These are phyloP conservation scores for Pinus taeda DNA, from an alignment of 75 land plant genomes.

Conservation along the genomic window DNA sequence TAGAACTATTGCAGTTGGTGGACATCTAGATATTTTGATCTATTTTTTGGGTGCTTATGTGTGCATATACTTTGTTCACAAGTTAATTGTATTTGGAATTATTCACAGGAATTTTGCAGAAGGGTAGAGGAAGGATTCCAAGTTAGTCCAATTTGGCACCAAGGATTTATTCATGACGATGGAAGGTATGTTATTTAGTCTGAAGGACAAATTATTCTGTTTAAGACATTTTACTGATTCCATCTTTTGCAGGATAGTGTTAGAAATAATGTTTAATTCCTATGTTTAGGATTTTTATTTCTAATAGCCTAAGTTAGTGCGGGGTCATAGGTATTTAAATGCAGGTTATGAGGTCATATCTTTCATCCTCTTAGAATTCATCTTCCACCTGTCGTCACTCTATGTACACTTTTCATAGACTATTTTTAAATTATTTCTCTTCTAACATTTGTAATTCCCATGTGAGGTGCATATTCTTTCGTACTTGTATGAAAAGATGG, in stretches of 20 bases:
- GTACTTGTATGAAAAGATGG: too few relatives aligned
- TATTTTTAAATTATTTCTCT: too few relatives aligned
- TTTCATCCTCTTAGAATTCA: too few relatives aligned
- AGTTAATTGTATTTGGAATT: background rate
- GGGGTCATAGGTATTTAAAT: too few relatives aligned
- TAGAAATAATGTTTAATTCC: background rate
- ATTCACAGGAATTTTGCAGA: conserved; percentile 55
- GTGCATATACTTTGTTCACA: background rate
- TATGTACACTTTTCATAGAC: too few relatives aligned
- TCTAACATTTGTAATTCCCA: too few relatives aligned
- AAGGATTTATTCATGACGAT: conserved; percentile 86
- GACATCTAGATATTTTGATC: background rate
- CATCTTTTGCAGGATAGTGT: background rate
- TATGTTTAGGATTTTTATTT: too few relatives aligned
- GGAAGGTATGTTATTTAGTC: conserved; percentile 47
- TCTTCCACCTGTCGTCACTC: too few relatives aligned
- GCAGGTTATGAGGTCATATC: too few relatives aligned
- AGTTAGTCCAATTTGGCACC: conserved; percentile 85
- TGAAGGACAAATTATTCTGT: background rate
- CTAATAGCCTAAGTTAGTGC: too few relatives aligned
- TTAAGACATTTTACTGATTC: background rate
- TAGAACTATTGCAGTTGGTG: too few relatives aligned
- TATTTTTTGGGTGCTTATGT: background rate
- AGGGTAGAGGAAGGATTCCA: conserved; percentile 89
- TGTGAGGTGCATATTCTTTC: too few relatives aligned